Conservation (phyloP, 768 basidiomycete genomes). For the Tylopilus cervinicoccineus region DNA sequence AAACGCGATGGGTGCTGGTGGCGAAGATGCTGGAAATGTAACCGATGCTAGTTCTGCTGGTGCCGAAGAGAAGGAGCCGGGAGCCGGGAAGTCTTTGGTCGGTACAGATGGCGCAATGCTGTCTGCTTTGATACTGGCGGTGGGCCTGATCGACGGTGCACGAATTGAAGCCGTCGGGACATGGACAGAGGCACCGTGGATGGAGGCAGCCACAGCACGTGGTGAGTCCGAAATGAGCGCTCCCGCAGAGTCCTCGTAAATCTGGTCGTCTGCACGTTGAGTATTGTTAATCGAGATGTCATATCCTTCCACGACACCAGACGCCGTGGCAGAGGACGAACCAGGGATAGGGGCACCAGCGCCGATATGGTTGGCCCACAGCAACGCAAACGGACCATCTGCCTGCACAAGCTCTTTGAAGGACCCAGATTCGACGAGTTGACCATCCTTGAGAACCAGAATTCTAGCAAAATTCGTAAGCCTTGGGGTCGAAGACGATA, state of each 20-base stretch:
- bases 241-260: conserved; percentile 18
- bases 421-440: conserved; percentile 77
- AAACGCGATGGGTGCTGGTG: conserved; percentile 36
- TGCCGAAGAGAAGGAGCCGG: conserved; percentile 35
- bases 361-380: conserved; percentile 87
- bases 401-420: conserved; percentile 73
- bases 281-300: conserved; percentile 22
- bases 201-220: conserved; percentile 10
- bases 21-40: conserved; percentile 27
- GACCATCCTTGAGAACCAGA: conserved; percentile 86
- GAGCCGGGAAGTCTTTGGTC: conserved; percentile 22
- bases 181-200: conserved; percentile 15
- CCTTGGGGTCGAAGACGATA: background rate
- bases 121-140: conserved; percentile 18
- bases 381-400: conserved; percentile 71
- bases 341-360: conserved; percentile 43
- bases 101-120: conserved; percentile 28
- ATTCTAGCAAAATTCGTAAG: conserved; percentile 48
- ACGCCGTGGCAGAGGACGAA: conserved; percentile 24
- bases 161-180: conserved; percentile 16
- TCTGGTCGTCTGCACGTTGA: conserved; percentile 8
- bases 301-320: conserved; percentile 24
- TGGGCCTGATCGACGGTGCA: conserved; percentile 21
- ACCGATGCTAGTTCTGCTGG: conserved; percentile 8
- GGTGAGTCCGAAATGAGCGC: conserved; percentile 14